These are phyloP conservation scores for Colletotrichum sansevieriae DNA, from an alignment of 2,329 filamentous ascomycete genomes.

Conservation along the genomic window DNA sequence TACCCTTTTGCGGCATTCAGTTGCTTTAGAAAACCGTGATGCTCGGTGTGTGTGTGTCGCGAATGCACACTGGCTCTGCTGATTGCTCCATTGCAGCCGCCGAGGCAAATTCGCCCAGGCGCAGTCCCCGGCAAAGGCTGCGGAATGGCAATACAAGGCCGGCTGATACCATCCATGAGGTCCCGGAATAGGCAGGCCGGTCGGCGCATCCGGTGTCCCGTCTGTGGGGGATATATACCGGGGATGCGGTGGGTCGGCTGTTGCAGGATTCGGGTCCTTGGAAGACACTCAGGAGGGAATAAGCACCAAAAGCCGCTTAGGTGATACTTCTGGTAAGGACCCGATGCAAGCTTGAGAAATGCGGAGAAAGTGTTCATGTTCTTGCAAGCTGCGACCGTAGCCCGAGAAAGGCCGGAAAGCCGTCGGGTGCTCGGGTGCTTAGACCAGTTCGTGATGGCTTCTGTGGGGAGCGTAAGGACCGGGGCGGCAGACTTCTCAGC, in stretches of 20 bases:
- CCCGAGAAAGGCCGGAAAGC: constrained; percentile 18
- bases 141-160: constrained; percentile 1
- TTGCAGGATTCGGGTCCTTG: constrained; percentile 32
- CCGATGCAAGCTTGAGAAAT: background rate
- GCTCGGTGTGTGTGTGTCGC: constrained; percentile 2
- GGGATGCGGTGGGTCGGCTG: constrained; percentile 29
- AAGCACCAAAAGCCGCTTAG: background rate
- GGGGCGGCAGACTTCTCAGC: constrained; percentile 1
- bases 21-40: constrained; percentile 23
- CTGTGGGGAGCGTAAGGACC: constrained; percentile 21
- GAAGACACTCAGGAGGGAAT: constrained; percentile 10
- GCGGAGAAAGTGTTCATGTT: background rate
- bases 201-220: constrained; percentile 36
- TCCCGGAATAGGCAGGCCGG: constrained; percentile 40
- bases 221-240: constrained; percentile 35
- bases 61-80: constrained; percentile 12
- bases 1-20: constrained; percentile 27
- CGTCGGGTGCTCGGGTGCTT: constrained; percentile 1
- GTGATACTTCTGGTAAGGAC: constrained; percentile 1
- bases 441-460: constrained; percentile 36
- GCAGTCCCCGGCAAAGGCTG: constrained; percentile 22
- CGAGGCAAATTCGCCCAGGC: constrained; percentile 36
- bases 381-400: background rate
- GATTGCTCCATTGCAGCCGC: constrained; percentile 37
- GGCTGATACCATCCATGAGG: constrained; percentile 32